These are phyloP conservation scores for Candida tropicalis DNA, from an alignment of 1,139 yeast species.

Conservation along the genomic window DNA sequence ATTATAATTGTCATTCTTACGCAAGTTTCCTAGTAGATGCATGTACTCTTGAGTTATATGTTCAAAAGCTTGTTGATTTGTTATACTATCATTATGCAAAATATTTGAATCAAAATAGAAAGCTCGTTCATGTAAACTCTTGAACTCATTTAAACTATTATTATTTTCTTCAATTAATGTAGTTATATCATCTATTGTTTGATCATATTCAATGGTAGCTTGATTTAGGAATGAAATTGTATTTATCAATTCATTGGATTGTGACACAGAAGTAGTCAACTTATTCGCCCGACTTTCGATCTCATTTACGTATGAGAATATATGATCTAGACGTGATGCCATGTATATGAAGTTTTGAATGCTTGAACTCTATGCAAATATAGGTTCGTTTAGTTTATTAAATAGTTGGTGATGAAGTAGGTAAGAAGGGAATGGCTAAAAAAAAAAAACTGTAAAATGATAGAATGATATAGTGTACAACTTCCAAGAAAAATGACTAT, in stretches of 20 bases:
- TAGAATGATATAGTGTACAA: no score
- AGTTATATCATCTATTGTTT: conserved; percentile 32
- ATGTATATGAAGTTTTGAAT: not conserved
- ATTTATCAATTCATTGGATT: conserved; percentile 26
- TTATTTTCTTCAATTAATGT: conserved; percentile 27
- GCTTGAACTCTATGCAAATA: no score
- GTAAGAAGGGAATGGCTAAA: not conserved
- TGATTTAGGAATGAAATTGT: conserved; percentile 24
- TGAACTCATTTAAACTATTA: conserved; percentile 27
- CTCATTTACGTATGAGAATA: conserved; percentile 33
- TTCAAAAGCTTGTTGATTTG: conserved; percentile 52
- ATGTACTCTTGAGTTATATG: conserved; percentile 51
- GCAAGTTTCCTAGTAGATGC: conserved; percentile 28
- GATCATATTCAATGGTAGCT: conserved; percentile 31
- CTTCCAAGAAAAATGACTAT: no score
- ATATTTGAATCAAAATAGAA: conserved; percentile 39
- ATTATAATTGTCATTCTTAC: conserved; percentile 9
- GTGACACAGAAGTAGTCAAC: conserved; percentile 19
- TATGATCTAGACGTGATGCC: conserved; percentile 30
- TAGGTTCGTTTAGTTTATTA: not conserved
- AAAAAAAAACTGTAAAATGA: not conserved
- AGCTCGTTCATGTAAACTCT: conserved; percentile 35
- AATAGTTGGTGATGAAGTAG: not conserved
- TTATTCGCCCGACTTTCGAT: conserved; percentile 30
- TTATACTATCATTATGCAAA: conserved; percentile 31